Evolutionary conservation across 192 early-diverging fungal genomes (phyloP).

Genomic region (Rhizoclosmatium globosum): DNA sequence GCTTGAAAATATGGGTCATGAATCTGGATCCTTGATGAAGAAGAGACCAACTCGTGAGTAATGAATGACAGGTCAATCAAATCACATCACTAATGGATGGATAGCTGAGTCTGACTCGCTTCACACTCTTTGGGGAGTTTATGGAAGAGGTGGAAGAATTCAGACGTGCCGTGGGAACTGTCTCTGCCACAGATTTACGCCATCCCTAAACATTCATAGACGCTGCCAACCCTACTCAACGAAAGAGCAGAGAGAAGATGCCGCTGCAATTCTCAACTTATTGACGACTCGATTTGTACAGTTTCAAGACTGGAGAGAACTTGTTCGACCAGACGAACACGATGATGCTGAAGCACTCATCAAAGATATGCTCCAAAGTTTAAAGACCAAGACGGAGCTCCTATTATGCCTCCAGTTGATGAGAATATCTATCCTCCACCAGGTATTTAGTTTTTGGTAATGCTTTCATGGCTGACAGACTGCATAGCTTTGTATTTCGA

Average conservation of each 20-base stretch:
- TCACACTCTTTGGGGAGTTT: conserved; percentile 95
- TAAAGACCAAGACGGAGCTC: conserved; percentile 9
- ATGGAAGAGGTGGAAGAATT: conserved; percentile 94
- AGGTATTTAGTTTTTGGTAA: conserved; percentile 41
- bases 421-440: conserved; percentile 66
- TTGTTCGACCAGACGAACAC: conserved; percentile 84
- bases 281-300: conserved; percentile 78
- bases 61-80: neutral
- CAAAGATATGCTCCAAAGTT: conserved; percentile 66
- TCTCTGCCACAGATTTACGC: conserved; percentile 81
- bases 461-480: conserved; percentile 17
- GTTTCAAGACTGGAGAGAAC: conserved; percentile 89
- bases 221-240: conserved; percentile 73
- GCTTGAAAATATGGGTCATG: conserved; percentile 77
- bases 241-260: conserved; percentile 75
- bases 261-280: conserved; percentile 82
- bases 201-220: conserved; percentile 80
- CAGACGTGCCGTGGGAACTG: conserved; percentile 78
- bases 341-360: conserved; percentile 75
- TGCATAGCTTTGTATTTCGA: conserved; percentile 87
- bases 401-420: conserved; percentile 58
- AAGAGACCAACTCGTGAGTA: conserved; percentile 33
- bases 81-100: neutral
- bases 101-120: conserved; percentile 84
- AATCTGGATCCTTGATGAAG: conserved; percentile 40